phyloP scores from a whole-genome alignment of 495 filamentous ascomycete species.

The Aspergillus kassunensis region DNA sequence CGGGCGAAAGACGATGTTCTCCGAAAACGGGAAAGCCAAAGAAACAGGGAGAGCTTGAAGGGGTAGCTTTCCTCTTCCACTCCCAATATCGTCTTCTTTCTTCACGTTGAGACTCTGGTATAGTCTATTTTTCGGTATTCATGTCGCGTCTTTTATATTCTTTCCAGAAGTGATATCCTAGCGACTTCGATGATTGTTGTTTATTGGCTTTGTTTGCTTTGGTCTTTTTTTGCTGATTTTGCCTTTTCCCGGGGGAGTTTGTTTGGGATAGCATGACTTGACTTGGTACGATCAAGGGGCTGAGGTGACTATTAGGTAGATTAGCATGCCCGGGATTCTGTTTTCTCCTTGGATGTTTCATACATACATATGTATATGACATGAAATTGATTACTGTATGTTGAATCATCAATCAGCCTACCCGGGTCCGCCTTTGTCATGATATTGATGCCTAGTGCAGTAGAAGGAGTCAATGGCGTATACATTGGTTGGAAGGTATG shows the following conservation, averaged over 20 bases:
- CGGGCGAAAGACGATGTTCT: slow-evolving; percentile 44
- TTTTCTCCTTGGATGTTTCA: slow-evolving; percentile 13
- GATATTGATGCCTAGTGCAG: background rate
- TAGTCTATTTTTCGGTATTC: background rate
- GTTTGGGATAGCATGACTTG: slow-evolving; percentile 3
- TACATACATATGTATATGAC: slow-evolving; percentile 9
- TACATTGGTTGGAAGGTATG: background rate
- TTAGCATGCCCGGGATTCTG: background rate
- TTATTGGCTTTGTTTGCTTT: background rate
- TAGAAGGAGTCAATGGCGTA: too few relatives aligned
- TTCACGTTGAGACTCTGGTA: too few relatives aligned
- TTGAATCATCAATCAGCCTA: background rate
- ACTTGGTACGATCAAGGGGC: background rate
- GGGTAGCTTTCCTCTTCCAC: background rate
- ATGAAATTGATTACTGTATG: slow-evolving; percentile 12
- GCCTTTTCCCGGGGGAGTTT: slow-evolving; percentile 4
- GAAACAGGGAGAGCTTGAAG: slow-evolving; percentile 20
- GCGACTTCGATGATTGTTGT: slow-evolving; percentile 8
- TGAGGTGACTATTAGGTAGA: too few relatives aligned
- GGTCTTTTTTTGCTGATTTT: background rate
- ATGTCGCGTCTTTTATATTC: slow-evolving; percentile 3
- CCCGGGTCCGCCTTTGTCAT: background rate
- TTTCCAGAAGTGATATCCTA: slow-evolving; percentile 6
- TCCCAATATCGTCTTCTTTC: too few relatives aligned
- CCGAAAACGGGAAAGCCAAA: slow-evolving; percentile 39